These are phyloP conservation scores for Ogataea haglerorum DNA, from an alignment of 805 yeast species.

Conservation along the genomic window DNA sequence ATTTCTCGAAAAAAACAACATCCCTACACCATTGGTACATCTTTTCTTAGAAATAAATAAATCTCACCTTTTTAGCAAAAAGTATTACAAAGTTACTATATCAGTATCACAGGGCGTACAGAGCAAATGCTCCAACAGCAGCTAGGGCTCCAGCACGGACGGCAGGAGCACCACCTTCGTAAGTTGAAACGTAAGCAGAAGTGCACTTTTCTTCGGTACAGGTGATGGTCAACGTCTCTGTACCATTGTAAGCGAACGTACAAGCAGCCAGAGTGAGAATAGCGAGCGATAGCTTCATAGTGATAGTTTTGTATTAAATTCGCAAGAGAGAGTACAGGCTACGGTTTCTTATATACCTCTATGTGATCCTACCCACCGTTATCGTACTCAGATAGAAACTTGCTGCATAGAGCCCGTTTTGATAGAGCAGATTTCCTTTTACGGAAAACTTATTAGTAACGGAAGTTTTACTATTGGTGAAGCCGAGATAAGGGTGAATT, in stretches of 20 bases:
- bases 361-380: neutral
- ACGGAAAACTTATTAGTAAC: conserved; percentile 1
- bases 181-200: conserved; percentile 19
- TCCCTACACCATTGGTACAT: neutral
- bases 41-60: no score
- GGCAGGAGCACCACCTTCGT: conserved; percentile 21
- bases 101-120: conserved; percentile 22
- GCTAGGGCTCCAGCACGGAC: conserved; percentile 28
- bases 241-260: conserved; percentile 17
- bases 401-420: neutral
- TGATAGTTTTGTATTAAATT: neutral
- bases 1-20: neutral
- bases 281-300: conserved; percentile 17
- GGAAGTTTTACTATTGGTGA: neutral
- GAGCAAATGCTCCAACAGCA: conserved; percentile 28
- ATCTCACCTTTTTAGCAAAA: neutral
- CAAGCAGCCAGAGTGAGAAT: conserved; percentile 16
- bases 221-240: conserved; percentile 19
- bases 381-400: neutral
- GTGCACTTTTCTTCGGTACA: conserved; percentile 16
- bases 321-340: neutral
- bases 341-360: neutral
- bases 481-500: no score
- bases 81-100: neutral
- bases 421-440: neutral